Conservation (phyloP, 176 grass and related monocot genomes). For the Triticum monococcum region DNA sequence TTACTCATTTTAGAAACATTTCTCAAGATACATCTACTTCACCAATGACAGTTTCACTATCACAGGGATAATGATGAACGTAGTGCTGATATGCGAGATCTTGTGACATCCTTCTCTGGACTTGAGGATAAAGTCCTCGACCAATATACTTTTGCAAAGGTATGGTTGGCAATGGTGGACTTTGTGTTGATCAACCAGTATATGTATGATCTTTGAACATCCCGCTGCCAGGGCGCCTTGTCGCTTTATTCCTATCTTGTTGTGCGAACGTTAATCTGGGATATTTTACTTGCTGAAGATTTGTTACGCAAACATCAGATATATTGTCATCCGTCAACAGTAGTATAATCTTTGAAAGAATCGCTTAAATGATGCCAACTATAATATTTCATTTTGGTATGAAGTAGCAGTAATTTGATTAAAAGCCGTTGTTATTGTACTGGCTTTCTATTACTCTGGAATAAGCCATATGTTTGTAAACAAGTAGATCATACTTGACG, state of each 20-base stretch:
- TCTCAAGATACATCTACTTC: conserved; percentile 30
- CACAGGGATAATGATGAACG: conserved; percentile 81
- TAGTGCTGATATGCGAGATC: conserved; percentile 75
- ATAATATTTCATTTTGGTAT: conserved; percentile 8
- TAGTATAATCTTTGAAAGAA: conserved; percentile 24
- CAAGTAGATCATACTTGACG: conserved; percentile 6
- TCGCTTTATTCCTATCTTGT: conserved; percentile 12
- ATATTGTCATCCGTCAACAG: background rate
- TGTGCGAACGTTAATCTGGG: background rate
- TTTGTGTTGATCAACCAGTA: conserved; percentile 22
- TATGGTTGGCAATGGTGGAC: conserved; percentile 35
- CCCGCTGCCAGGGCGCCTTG: no score
- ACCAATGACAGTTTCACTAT: conserved; percentile 23
- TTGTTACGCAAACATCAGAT: conserved; percentile 4
- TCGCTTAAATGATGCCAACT: background rate
- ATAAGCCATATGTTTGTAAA: background rate
- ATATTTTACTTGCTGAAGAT: conserved; percentile 12
- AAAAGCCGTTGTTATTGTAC: background rate
- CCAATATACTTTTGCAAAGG: conserved; percentile 93
- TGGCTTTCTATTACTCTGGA: background rate
- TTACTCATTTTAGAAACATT: conserved; percentile 24
- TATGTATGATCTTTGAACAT: background rate
- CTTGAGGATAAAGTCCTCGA: conserved; percentile 89
- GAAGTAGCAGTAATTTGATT: conserved; percentile 6
- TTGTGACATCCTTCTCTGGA: conserved; percentile 84